phyloP scores from a whole-genome alignment of 2,329 filamentous ascomycete genomes.

The Thyridium curvatum region DNA sequence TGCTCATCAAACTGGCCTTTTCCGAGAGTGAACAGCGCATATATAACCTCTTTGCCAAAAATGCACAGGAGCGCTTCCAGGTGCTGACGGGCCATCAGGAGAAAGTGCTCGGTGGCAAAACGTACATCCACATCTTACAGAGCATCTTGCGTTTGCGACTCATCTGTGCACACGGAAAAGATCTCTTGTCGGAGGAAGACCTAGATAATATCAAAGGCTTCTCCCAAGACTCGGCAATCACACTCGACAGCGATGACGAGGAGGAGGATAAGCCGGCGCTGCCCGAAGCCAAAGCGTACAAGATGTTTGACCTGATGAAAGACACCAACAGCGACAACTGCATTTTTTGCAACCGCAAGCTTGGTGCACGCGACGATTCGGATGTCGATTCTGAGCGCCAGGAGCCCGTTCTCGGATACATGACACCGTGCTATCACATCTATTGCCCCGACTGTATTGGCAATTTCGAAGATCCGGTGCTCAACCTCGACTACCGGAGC shows the following conservation, averaged over 20 bases:
- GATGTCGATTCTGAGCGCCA: constrained; percentile 53
- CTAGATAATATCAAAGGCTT: constrained; percentile 73
- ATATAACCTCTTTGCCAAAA: constrained; percentile 78
- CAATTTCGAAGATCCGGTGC: constrained; percentile 48
- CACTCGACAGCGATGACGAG: constrained; percentile 74
- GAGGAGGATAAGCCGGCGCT: constrained; percentile 49
- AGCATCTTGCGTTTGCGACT: constrained; percentile 84
- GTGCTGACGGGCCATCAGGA: constrained; percentile 62
- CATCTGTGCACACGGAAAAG: constrained; percentile 90
- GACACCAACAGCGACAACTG: constrained; percentile 76
- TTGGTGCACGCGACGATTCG: constrained; percentile 50
- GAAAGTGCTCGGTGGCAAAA: constrained; percentile 69
- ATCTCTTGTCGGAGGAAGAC: constrained; percentile 80
- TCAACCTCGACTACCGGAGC: constrained; percentile 29
- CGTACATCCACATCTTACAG: constrained; percentile 91
- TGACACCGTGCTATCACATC: constrained; percentile 84
- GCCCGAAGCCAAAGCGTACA: constrained; percentile 69
- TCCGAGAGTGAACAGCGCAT: constrained; percentile 66
- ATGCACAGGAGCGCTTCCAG: constrained; percentile 73
- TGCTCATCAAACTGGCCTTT: constrained; percentile 70
- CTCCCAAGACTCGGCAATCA: constrained; percentile 80
- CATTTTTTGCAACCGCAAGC: constrained; percentile 58
- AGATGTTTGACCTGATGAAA: constrained; percentile 77
- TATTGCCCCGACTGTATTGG: constrained; percentile 71
- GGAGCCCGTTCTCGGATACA: constrained; percentile 64